phyloP scores from a whole-genome alignment of 192 early-diverging fungal species.

The Coemansia pectinata region DNA sequence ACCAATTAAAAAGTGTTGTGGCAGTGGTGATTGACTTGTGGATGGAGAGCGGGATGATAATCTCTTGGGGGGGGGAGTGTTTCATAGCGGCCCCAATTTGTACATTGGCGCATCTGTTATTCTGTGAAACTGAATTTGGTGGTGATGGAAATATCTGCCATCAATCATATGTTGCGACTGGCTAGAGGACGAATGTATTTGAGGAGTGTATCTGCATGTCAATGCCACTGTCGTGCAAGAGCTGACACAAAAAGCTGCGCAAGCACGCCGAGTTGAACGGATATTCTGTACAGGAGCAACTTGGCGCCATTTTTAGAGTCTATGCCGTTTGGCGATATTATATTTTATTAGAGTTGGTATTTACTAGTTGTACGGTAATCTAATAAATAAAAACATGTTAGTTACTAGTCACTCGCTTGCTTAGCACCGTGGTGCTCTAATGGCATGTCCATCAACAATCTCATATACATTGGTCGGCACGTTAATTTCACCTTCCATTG shows the following conservation, averaged over 20 bases:
- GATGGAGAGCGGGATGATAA: neutral
- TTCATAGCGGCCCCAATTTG: no score
- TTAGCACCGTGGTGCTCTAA: neutral
- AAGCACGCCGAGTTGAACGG: neutral
- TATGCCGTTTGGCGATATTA: constrained; percentile 60
- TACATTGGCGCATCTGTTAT: neutral
- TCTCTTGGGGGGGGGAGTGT: neutral
- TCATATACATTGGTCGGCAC: neutral
- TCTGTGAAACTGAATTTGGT: neutral
- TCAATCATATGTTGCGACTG: no score
- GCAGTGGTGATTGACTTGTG: neutral
- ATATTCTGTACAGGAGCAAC: constrained; percentile 75
- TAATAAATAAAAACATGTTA: neutral
- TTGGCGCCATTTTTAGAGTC: constrained; percentile 66
- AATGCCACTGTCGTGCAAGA: constrained; percentile 55
- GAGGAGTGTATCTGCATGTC: constrained; percentile 38
- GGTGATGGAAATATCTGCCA: neutral
- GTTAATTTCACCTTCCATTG: neutral
- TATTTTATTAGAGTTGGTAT: no score
- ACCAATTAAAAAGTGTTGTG: neutral
- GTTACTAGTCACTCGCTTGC: neutral
- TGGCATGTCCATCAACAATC: neutral
- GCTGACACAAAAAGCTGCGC: constrained; percentile 60
- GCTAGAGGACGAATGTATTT: no score
- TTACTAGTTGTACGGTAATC: neutral